phyloP scores from a whole-genome alignment of 805 yeast species.

The Candida endomychidarum region DNA sequence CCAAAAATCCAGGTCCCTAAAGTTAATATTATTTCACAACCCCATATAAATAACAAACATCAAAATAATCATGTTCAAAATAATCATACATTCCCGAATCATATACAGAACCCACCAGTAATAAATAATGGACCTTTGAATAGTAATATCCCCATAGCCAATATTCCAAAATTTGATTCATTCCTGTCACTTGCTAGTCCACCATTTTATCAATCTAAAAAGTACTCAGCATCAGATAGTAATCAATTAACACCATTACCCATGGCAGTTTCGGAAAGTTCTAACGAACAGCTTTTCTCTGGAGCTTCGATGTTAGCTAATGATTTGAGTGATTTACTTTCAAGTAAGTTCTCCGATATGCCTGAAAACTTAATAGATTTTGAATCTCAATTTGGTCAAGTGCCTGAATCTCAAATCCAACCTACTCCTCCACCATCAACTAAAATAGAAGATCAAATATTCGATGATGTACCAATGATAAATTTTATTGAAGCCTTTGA shows the following conservation, averaged over 20 bases:
- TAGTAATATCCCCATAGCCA: background rate
- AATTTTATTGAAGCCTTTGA: constrained; percentile 12
- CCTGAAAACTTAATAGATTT: constrained; percentile 8
- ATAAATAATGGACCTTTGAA: background rate
- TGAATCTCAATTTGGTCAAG: constrained; percentile 2
- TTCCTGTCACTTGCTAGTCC: background rate
- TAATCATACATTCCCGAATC: no score
- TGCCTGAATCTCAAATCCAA: background rate
- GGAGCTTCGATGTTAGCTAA: constrained; percentile 16
- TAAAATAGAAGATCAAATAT: constrained; percentile 8
- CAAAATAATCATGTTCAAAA: background rate
- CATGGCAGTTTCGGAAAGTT: constrained; percentile 3
- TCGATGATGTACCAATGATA: constrained; percentile 12
- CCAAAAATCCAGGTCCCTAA: background rate
- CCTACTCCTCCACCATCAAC: constrained; percentile 6
- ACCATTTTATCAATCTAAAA: constrained; percentile 1
- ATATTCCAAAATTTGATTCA: constrained; percentile 3
- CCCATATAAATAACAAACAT: background rate
- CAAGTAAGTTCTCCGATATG: constrained; percentile 10
- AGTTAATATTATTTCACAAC: background rate
- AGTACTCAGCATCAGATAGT: background rate
- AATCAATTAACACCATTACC: background rate
- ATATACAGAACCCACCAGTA: no score
- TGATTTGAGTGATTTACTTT: constrained; percentile 14
- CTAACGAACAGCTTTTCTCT: constrained; percentile 12